phyloP scores from a whole-genome alignment of 768 basidiomycete species.

The Hericium rajendrae region DNA sequence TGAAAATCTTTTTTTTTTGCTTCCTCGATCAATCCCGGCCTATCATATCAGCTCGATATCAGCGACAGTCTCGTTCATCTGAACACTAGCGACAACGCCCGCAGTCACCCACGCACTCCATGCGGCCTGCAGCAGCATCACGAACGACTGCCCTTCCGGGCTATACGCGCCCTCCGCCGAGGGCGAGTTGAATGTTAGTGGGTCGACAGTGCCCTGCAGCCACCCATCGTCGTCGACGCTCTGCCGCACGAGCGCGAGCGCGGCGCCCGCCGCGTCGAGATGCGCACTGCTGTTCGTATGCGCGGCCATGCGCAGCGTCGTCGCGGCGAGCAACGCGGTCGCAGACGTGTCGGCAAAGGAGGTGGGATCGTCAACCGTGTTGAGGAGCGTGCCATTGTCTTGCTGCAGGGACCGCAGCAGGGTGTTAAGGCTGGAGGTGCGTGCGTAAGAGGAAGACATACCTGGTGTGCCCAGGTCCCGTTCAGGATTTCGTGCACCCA shows the following conservation, averaged over 20 bases:
- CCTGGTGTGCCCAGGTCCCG: conserved; percentile 36
- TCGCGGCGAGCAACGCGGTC: conserved; percentile 48
- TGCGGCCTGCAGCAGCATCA: conserved; percentile 11
- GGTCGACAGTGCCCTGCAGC: conserved; percentile 11
- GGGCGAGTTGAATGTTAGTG: neutral
- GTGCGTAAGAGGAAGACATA: conserved; percentile 11
- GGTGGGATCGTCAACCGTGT: conserved; percentile 38
- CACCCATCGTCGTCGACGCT: conserved; percentile 28
- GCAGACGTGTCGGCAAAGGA: conserved; percentile 46
- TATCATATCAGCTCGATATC: too few relatives aligned
- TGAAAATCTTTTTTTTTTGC: too few relatives aligned
- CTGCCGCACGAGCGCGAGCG: conserved; percentile 27
- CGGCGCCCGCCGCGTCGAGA: conserved; percentile 32
- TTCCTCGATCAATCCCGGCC: too few relatives aligned
- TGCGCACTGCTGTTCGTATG: conserved; percentile 29
- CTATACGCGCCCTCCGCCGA: conserved; percentile 1
- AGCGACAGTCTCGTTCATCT: too few relatives aligned
- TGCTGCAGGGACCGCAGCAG: conserved; percentile 19
- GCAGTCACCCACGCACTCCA: conserved; percentile 5
- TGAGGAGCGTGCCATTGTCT: conserved; percentile 37
- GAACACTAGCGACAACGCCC: neutral
- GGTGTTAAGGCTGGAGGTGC: neutral
- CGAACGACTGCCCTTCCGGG: conserved; percentile 14
- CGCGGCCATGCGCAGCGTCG: conserved; percentile 45
- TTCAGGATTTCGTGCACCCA: conserved; percentile 48